Base-by-base conservation (phyloP, 805 yeast species). In the Candida bentonensis region DNA sequence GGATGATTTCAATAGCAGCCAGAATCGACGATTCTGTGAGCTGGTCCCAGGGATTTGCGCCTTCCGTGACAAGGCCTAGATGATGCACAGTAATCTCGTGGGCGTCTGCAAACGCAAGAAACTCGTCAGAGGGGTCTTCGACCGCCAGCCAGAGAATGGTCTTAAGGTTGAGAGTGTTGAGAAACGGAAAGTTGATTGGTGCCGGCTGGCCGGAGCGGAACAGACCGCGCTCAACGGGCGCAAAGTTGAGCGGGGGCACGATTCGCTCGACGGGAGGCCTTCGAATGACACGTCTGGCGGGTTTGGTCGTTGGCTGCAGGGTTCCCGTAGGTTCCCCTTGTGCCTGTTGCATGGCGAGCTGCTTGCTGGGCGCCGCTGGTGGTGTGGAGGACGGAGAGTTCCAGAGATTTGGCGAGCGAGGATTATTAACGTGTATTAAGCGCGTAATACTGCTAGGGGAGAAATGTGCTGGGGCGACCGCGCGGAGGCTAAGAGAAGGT, bases 1-100 rank as follows among this genome's bases (percentile, higher is more conserved):
- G 74, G 17, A 89, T 82, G 26, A 86, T 70, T 49, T 79, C 82
- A 49, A 89, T 64, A 0, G 96, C 94, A 48, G 77, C 78, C 22
- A 76, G 74, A 44, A 89, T 86, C 21, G 94, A 76, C 36, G 75
- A 70, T 56, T 87, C 95, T 17, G 87, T 83, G 27, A 89, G 68
- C 9, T 95, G 89, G 61, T 92, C 97, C 98, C 98, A 89, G 2
- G 97, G 96, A 56, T 88, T 87, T 20, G 86, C 76, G 49, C 81
- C 78, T 53, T 87, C 94, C 22, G 85, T 81, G 44, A 79, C 76
- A 43, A 82, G 73, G 1, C 94, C 94, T 30, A 85, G 80, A 60
- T 85, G 92, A 60, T 83, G 89, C 40, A 92, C 68, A 48, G 73
- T 72, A 48, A 92, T 86, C 47, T 75, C 72, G 52, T 80, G 71